A percentile compares a stretch with the other conserved stretches of the same genome.
These are phyloP conservation scores for Dalbergia oliveri DNA, from an alignment of 306 rosid genomes.

Conservation along the genomic window DNA sequence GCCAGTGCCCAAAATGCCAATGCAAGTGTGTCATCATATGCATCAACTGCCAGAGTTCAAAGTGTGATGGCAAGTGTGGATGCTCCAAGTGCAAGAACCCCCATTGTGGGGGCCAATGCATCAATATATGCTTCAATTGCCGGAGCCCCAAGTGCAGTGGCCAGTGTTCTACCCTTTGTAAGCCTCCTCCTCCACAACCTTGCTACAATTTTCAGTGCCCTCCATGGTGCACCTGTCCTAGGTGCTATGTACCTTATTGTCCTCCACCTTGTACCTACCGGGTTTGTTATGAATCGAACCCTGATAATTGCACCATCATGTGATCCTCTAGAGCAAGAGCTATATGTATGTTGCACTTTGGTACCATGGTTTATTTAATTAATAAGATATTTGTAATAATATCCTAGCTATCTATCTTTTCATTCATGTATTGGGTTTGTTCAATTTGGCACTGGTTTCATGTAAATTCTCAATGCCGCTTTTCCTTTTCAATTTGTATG, in stretches of 20 bases:
- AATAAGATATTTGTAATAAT: too few relatives aligned
- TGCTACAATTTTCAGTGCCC: not conserved
- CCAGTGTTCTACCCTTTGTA: not conserved
- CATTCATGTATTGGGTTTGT: too few relatives aligned
- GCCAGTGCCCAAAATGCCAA: not conserved
- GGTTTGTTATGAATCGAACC: not conserved
- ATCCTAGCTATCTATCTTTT: too few relatives aligned
- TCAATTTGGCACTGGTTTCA: too few relatives aligned
- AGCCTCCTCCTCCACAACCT: too few relatives aligned
- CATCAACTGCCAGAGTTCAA: not conserved
- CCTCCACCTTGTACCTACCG: not conserved
- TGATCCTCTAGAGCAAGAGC: not conserved
- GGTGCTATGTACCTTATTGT: not conserved
- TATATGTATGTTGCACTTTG: too few relatives aligned
- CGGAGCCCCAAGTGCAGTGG: too few relatives aligned
- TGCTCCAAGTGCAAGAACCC: not conserved
- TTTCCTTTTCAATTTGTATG: too few relatives aligned
- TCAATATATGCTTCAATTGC: too few relatives aligned
- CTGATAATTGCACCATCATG: not conserved
- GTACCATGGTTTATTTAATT: too few relatives aligned
- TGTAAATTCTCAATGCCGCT: too few relatives aligned
- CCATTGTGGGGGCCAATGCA: not conserved
- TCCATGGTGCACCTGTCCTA: not conserved
- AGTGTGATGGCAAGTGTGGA: not conserved
- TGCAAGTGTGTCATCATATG: not conserved